Base-by-base conservation (phyloP, 192 early-diverging fungal genomes). In the Allomyces macrogynus region DNA sequence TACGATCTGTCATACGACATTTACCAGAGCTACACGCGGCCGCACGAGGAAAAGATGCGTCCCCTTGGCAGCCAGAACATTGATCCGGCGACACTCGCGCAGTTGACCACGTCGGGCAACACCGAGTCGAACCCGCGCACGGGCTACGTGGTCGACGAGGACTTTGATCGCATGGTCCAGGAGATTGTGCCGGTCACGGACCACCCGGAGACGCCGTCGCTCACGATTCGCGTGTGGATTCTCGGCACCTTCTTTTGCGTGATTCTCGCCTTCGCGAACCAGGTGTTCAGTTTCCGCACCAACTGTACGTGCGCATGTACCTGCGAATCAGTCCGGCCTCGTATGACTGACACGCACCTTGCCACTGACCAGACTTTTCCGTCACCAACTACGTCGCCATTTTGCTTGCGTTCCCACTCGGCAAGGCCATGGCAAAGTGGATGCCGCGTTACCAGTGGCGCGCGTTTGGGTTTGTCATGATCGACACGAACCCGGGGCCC, bases 401-500 rank as follows among this genome's bases (percentile, higher is more conserved):
- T n/a, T 20, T 57, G 12, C 49, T 57, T 4, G 12, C 49, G 12
- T 57, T 57, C 49, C 49, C 49, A 10, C 49, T 57, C 16, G 49
- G 49, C 20, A 57, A 57, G 49, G 12, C 20, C 20, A 20, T 57
- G 49, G 49, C 12, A n/a, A 14, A n/a, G 49, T 57, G 16, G 49
- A 14, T 57, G 49, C 49, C 49, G 4, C 12, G 49, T 1, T 57
- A n/a, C 16, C 49, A n/a, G 20, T 57, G 12, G 16, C 20, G 20
- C 49, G 20, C 20, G 16, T n/a, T n/a, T n/a, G 12, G 12, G 16
- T 20, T 57, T 57, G 49, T 14, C 2, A 57, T n/a, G 12, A n/a
- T 57, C 49, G 49, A 57, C 49, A 57, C 49, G 16, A 93, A 93
- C 67, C 86, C 87, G 0, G 91, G 91, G 0, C 90, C 86, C 11